Base-by-base conservation (phyloP, 2,329 filamentous ascomycete genomes). In the Alternaria conjuncta region DNA sequence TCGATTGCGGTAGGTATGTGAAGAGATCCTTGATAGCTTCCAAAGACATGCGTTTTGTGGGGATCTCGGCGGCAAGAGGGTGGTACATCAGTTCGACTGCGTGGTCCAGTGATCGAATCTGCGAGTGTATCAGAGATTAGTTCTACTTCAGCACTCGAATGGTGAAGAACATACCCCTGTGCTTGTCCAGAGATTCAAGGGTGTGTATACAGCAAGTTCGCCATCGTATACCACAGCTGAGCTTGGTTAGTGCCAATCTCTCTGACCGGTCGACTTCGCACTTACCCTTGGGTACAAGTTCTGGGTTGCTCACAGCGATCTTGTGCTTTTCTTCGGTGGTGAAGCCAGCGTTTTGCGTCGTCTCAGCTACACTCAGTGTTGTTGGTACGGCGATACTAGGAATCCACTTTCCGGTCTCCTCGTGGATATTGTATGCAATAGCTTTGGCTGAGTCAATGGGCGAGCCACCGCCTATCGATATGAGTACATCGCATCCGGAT, bases 81-180 rank as follows among this genome's bases (percentile, higher is more conserved):
- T 88, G 84, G 67, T 87, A 87, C 76, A 86, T 80, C 13, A 83
- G 68, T 73, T 88, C 86, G 45, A 87, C 82, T 8, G 86, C 85
- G 66, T 88, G 86, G 62, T 87, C 86, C 45, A 88, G 75, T 0
- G 86, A 84, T 44, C 86, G 78, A 50, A 88, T 81, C 44, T 79
- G 46, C 15, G 13, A 9, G 3, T 9, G n/a, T 6, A 20, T 72
- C 23, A 75, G 61, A 20, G 13, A 44, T 21, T 18, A 13, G 5
- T 32, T 3, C 26, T 11, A 11, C 21, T 12, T 12, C 9, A 10
- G 6, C 36, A n/a, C n/a, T n/a, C n/a, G n/a, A n/a, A n/a, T n/a
- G 12, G 7, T n/a, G 21, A 43, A 12, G 18, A 12, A 63, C 75
- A 49, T 71, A 78, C 77, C 13, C 83, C 86, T 6, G 86, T 87